These are phyloP conservation scores for Ramichloridium luteum DNA, from an alignment of 2,329 filamentous ascomycete genomes.

Conservation along the genomic window DNA sequence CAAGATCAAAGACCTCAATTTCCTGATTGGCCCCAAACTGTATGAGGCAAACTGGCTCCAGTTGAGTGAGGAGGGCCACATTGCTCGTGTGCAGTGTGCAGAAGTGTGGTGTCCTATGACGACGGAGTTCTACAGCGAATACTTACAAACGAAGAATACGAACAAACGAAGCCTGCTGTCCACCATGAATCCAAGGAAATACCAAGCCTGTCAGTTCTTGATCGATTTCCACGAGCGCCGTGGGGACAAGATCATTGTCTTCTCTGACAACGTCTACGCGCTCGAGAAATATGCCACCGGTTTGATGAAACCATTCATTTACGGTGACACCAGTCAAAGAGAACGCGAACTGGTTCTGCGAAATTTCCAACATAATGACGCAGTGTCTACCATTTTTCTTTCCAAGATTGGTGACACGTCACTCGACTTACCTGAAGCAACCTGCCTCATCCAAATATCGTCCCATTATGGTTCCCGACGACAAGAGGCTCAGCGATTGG, in stretches of 20 bases:
- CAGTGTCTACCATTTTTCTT: conserved; percentile 84
- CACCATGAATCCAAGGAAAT: conserved; percentile 96
- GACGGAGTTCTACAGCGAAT: conserved; percentile 93
- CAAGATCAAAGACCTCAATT: conserved; percentile 95
- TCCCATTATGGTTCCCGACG: conserved; percentile 94
- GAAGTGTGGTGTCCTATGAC: conserved; percentile 99
- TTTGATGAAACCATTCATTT: conserved; percentile 79
- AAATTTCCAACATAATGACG: conserved; percentile 87
- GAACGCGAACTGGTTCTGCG: conserved; percentile 81
- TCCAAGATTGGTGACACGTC: conserved; percentile 98
- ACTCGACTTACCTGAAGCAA: conserved; percentile 92
- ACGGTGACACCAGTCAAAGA: conserved; percentile 71
- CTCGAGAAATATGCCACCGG: conserved; percentile 75
- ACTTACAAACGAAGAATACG: conserved; percentile 54
- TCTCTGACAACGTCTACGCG: conserved; percentile 94
- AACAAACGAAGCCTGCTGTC: conserved; percentile 62
- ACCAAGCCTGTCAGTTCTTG: conserved; percentile 94
- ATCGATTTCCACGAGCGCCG: conserved; percentile 93
- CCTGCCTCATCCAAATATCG: conserved; percentile 92
- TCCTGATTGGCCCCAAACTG: conserved; percentile 90
- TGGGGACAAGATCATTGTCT: conserved; percentile 96
- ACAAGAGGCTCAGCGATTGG: conserved; percentile 88
- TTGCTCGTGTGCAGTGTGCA: conserved; percentile 91
- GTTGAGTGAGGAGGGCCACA: conserved; percentile 89
- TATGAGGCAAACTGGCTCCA: conserved; percentile 99